Conservation (phyloP, 2,329 filamentous ascomycete species). For the Penicillium digitatum region DNA sequence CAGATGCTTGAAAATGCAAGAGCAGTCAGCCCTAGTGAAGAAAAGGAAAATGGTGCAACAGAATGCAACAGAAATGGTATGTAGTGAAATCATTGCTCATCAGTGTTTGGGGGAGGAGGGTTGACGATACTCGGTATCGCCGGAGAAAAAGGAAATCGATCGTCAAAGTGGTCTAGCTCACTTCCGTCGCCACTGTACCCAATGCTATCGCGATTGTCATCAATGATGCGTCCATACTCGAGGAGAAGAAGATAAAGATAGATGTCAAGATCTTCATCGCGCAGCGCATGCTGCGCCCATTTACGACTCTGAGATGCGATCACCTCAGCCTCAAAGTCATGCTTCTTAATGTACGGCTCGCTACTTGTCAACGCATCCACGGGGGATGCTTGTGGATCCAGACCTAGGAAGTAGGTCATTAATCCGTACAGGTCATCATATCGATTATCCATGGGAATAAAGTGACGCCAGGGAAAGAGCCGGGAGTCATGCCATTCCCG, state of each 20-base stretch:
- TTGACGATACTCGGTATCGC: slow-evolving; percentile 7
- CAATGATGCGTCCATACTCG: slow-evolving; percentile 62
- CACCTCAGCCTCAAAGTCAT: slow-evolving; percentile 33
- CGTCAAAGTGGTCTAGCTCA: slow-evolving; percentile 17
- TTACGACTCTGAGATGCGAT: slow-evolving; percentile 35
- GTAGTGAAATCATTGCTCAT: background rate
- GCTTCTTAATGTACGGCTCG: slow-evolving; percentile 26
- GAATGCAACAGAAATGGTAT: background rate
- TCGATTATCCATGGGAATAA: slow-evolving; percentile 52
- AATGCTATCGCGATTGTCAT: slow-evolving; percentile 58
- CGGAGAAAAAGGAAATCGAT: slow-evolving; percentile 11
- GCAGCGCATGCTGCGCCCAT: slow-evolving; percentile 38
- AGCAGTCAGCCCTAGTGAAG: background rate
- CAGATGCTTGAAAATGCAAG: background rate
- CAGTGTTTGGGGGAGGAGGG: background rate
- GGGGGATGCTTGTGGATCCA: slow-evolving; percentile 16
- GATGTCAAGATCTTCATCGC: slow-evolving; percentile 60
- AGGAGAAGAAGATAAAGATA: slow-evolving; percentile 37
- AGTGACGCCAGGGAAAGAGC: slow-evolving; percentile 51
- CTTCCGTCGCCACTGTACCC: slow-evolving; percentile 48
- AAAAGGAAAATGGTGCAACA: background rate
- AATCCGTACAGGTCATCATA: slow-evolving; percentile 50
- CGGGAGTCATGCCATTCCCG: slow-evolving; percentile 53
- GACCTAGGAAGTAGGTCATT: slow-evolving; percentile 50
- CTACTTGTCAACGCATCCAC: slow-evolving; percentile 7